These are phyloP conservation scores for Nakazawaea siamensis DNA, from an alignment of 805 yeast species.

Conservation along the genomic window DNA sequence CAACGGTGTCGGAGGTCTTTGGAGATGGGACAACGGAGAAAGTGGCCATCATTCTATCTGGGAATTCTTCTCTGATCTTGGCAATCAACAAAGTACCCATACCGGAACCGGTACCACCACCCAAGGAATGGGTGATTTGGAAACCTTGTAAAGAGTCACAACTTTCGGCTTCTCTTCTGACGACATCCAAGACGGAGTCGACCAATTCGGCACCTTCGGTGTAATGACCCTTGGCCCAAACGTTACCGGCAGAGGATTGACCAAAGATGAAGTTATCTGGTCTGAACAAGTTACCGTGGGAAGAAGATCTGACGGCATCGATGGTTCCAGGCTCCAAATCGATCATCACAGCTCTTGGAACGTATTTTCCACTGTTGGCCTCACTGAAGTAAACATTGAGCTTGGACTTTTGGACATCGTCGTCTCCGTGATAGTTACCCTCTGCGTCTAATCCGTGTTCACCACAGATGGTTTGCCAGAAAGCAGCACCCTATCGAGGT, in stretches of 20 bases:
- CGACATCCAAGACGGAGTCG: constrained; percentile 81
- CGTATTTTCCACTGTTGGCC: constrained; percentile 81
- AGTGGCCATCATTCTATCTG: constrained; percentile 94
- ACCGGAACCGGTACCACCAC: constrained; percentile 97
- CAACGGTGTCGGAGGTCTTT: constrained; percentile 86
- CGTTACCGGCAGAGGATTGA: constrained; percentile 90
- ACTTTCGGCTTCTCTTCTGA: constrained; percentile 90
- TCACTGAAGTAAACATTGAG: constrained; percentile 84
- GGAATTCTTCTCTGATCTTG: constrained; percentile 84
- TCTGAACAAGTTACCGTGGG: constrained; percentile 80
- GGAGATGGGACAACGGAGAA: constrained; percentile 92
- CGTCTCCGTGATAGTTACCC: constrained; percentile 62
- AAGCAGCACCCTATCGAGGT: constrained; percentile 65
- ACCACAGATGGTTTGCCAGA: constrained; percentile 88
- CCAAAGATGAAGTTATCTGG: constrained; percentile 90
- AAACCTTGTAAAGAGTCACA: constrained; percentile 92
- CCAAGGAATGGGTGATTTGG: constrained; percentile 77
- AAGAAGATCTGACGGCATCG: constrained; percentile 72
- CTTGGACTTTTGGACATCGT: constrained; percentile 39
- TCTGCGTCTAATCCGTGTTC: constrained; percentile 76
- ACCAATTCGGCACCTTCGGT: constrained; percentile 95
- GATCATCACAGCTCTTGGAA: constrained; percentile 87
- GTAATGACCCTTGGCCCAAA: constrained; percentile 96
- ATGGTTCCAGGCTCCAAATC: constrained; percentile 94
- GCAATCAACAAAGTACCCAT: constrained; percentile 87